A percentile compares a stretch with the other conserved stretches of the same genome.
Evolutionary conservation across 805 yeast species (phyloP).

Genomic region (Clavispora santaluciae): DNA sequence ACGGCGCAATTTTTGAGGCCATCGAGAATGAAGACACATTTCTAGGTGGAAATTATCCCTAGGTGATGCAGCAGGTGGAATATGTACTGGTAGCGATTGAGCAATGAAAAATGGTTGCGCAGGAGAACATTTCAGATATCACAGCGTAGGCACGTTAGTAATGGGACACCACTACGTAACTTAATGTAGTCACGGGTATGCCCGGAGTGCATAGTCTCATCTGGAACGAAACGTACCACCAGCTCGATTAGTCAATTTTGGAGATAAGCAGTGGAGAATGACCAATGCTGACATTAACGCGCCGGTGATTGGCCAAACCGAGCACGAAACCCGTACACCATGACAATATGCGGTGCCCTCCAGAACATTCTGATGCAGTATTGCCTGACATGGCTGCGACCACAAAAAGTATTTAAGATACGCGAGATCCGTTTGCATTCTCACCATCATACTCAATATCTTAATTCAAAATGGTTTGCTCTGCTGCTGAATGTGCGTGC

Average conservation of each 20-base stretch:
- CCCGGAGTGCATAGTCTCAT: too few relatives aligned
- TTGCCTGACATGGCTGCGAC: background rate
- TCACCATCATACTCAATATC: background rate
- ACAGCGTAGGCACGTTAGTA: too few relatives aligned
- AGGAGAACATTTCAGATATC: too few relatives aligned
- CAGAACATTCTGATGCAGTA: background rate
- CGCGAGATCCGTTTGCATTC: background rate
- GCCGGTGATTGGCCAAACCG: background rate
- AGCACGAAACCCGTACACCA: background rate
- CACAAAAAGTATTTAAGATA: background rate
- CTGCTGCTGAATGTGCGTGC: conserved; percentile 49
- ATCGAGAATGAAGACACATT: background rate
- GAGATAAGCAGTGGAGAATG: conserved; percentile 1
- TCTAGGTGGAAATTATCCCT: background rate
- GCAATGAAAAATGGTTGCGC: too few relatives aligned
- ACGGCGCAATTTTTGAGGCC: background rate
- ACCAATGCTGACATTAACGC: background rate
- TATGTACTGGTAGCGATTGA: too few relatives aligned
- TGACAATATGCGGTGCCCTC: background rate
- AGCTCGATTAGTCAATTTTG: background rate
- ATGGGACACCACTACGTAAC: too few relatives aligned
- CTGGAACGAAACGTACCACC: background rate
- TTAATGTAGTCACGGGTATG: too few relatives aligned
- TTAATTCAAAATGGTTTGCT: conserved; percentile 14
- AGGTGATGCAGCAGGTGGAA: too few relatives aligned